Base-by-base conservation (phyloP, 805 yeast genomes). In the Candida hispaniensis region DNA sequence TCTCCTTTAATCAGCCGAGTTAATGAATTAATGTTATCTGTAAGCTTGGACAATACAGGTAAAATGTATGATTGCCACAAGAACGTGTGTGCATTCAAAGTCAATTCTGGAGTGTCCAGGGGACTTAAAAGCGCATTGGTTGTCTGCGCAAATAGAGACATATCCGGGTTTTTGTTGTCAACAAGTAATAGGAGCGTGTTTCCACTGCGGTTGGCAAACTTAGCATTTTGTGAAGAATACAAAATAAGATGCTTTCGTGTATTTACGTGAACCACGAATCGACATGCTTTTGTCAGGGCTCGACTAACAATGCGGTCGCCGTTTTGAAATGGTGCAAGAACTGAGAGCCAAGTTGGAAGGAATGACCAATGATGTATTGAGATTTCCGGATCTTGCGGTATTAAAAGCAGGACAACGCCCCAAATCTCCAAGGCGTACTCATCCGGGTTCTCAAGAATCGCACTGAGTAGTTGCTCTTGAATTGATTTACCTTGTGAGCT, bases 51-150 rank as follows among this genome's bases (percentile, higher is more conserved):
- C n/a, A n/a, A n/a, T n/a, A n/a, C 14, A 8, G 36, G 36, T 2
- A 27, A 28, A 18, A 32, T 32, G 28, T 32, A 32, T 5, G 36
- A 32, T 21, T 32, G 28, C 36, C 36, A 32, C 14, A 32, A n/a
- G 11, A 32, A 18, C 4, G 28, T 18, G 22, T 32, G 16, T 14
- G 36, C 36, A 27, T 32, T 32, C 14, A 32, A 28, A 7, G 36
- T 32, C 17, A 32, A 8, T 18, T 32, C 28, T 21, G 17, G 17
- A 6, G 36, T 32, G 10, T 32, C 36, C 9, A 32, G 28, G 11
- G 28, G 21, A 7, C 13, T 8, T 18, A 32, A 11, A 3, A 32
- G 36, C 1, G 28, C 18, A 14, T 32, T 32, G 17, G 24, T 21
- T 2, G 36, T 23, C 23, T 32, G 36, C 28, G 23, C 24, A 28